Base-by-base conservation (phyloP, 805 yeast species). In the Ogataea ganodermae region DNA sequence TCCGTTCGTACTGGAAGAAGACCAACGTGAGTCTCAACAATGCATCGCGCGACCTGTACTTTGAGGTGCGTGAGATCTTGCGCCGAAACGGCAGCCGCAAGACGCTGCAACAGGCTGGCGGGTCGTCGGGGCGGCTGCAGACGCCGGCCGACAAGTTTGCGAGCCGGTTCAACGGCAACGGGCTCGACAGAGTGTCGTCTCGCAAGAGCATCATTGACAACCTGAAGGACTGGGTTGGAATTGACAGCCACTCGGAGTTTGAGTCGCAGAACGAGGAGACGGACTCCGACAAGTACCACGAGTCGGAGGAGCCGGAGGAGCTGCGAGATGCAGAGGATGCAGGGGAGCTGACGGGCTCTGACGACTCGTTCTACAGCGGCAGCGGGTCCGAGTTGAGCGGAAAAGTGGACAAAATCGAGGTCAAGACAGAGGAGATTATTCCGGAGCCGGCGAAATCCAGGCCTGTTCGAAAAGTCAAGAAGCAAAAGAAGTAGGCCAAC, bases 1-100 rank as follows among this genome's bases (percentile, higher is more conserved):
- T 94, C 71, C 76, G 97, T 57, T 79, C 86, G 20, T 88, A 89
- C 58, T 87, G 94, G 85, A 82, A 82, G 64, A 84, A 81, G 63
- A 84, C 89, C 59, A 87, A 82, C 59, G 76, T 73, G 49, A 80
- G 77, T 60, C 67, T 83, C 55, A 84, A 85, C 66, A 81, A 79
- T 54, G 86, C 86, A 4, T 86, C 96, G 2, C 81, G 80, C 60
- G 97, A 90, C 66, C 70, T 90, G 43, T 90, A 90, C 65, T 83
- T 86, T 52, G 96, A 91, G 65, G 85, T 91, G 22, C 74, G 94
- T 53, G 92, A 88, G 63, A 82, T 83, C 53, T 64, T 88, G 58
- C 68, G 83, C 52, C 52, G 60, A 14, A 55, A 49, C n/a, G 18
- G 33, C 16, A 46, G 47, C 22, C 42, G 53, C 28, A 48, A 57